These are phyloP conservation scores for Draba incana DNA, from an alignment of 345 rosid genomes.

Conservation along the genomic window DNA sequence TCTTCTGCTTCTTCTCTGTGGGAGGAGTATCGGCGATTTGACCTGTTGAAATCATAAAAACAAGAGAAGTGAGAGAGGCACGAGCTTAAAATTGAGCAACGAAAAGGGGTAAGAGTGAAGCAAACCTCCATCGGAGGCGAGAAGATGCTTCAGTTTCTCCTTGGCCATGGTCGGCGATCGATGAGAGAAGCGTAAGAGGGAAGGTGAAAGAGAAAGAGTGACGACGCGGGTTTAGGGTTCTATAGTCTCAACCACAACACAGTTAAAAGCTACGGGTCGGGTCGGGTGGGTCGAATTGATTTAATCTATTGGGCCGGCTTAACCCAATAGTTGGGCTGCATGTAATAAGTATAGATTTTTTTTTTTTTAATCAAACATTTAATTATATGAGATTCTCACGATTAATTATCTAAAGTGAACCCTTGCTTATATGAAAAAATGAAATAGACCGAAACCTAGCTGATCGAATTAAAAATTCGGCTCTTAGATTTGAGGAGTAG, in stretches of 20 bases:
- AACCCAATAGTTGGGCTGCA: constrained; percentile 20
- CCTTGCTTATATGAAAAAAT: too few relatives aligned
- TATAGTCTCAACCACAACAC: neutral
- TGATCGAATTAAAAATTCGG: too few relatives aligned
- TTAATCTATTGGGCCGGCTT: constrained; percentile 30
- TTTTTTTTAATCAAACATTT: too few relatives aligned
- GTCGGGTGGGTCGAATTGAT: neutral
- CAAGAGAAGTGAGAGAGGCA: constrained; percentile 1
- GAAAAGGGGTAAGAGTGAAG: neutral
- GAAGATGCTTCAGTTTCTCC: constrained; percentile 46
- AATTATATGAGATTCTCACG: too few relatives aligned
- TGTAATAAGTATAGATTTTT: too few relatives aligned
- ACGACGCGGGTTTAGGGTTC: constrained; percentile 42
- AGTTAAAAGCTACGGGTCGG: constrained; percentile 13
- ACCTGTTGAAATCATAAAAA: constrained; percentile 22
- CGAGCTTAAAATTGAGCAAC: neutral
- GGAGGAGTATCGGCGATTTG: constrained; percentile 36
- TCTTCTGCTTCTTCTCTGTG: constrained; percentile 37
- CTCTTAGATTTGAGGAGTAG: too few relatives aligned
- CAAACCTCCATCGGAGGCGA: constrained; percentile 43
- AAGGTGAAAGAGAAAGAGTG: constrained; percentile 6
- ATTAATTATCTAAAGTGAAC: too few relatives aligned
- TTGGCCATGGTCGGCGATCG: constrained; percentile 47
- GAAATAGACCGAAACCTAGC: too few relatives aligned
- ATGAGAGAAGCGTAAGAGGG: constrained; percentile 23